phyloP scores from a whole-genome alignment of 2,329 filamentous ascomycete species.

The Phoma sp. region DNA sequence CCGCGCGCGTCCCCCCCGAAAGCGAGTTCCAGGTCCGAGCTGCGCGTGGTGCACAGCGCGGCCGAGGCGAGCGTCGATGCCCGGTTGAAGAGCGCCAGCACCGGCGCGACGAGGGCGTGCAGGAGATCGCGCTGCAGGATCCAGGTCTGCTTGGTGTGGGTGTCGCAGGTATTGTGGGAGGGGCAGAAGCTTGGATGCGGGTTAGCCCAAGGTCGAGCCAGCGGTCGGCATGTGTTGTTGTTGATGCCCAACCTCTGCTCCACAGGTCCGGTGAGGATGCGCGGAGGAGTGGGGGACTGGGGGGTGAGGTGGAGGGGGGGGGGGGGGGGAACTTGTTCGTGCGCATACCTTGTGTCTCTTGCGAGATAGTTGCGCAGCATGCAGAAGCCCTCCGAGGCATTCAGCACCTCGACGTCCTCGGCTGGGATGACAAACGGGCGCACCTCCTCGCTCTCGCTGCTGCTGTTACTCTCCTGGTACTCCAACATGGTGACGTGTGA shows the following conservation, averaged over 20 bases:
- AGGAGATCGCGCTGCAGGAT: constrained; percentile 64
- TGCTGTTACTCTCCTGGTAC: constrained; percentile 10
- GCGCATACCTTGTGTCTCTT: constrained; percentile 48
- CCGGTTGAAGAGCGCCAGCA: constrained; percentile 62
- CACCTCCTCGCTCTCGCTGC: background rate
- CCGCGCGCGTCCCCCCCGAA: constrained; percentile 63
- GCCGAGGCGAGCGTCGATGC: constrained; percentile 60
- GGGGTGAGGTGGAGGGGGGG: no score
- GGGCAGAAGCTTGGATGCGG: constrained; percentile 50
- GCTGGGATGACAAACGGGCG: constrained; percentile 53
- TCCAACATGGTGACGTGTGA: constrained; percentile 17
- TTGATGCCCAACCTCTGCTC: background rate
- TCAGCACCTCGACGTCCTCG: constrained; percentile 50
- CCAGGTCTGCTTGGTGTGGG: constrained; percentile 48
- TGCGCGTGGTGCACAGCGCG: constrained; percentile 55
- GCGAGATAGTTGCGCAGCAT: constrained; percentile 53
- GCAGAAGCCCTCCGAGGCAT: constrained; percentile 51
- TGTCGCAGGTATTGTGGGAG: constrained; percentile 44
- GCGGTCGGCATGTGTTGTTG: background rate
- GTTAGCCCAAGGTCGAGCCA: no score
- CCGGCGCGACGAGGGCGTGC: constrained; percentile 63
- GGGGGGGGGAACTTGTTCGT: background rate
- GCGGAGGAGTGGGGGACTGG: no score
- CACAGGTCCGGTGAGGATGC: no score
- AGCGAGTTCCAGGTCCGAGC: constrained; percentile 62